Evolutionary conservation across 2,329 filamentous ascomycete species (phyloP), one percentile per base, ranked within the genome.

Genomic region (Dothistroma pini): DNA sequence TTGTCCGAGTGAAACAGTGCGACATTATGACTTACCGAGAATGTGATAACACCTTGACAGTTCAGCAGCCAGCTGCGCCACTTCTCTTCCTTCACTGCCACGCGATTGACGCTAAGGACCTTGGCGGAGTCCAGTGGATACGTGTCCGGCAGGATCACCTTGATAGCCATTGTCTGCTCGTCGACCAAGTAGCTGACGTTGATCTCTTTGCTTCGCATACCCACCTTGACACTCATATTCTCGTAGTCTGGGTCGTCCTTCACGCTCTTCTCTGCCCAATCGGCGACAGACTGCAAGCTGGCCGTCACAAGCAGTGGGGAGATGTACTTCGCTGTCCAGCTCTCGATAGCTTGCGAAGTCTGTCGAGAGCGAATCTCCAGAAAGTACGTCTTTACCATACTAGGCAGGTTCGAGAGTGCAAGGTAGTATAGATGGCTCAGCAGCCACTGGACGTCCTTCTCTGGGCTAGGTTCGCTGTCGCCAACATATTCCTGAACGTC

Each of bases 21-120:
- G 34, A 49, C 7, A 4, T 25, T 4, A 4, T 48, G 21, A 72
- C 80, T 70, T 78, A 85, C 83, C 64, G 91, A 90, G 72, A 97
- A 96, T 48, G 91, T 93, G 69, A 99, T 97, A 50, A 95, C 91
- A 4, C 91, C 93, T 69, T 97, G 90, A 3, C 91, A 93, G 8
- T 88, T 91, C 70, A 91, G 83, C 63, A 97, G 82, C 93, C 93
- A 97, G 63, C 84, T 89, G 75, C 91, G 88, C 93, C 95, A 99
- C 73, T 95, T 96, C 75, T 88, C 88, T 72, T 97, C 93, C 62
- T 87, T 89, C 29, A 97, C 91, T 0, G 90, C 91, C 1, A 97
- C 91, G 12, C 93, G 88, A 68, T 89, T 91, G 21, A 93, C 79
- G 9, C 91, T 88, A 2, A 86, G 81, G 0, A 97, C 92, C 9